Percentiles rank a stretch among this genome's conserved stretches.
Conservation (phyloP, 2,329 filamentous ascomycete genomes). For the Diaporthe eres region DNA sequence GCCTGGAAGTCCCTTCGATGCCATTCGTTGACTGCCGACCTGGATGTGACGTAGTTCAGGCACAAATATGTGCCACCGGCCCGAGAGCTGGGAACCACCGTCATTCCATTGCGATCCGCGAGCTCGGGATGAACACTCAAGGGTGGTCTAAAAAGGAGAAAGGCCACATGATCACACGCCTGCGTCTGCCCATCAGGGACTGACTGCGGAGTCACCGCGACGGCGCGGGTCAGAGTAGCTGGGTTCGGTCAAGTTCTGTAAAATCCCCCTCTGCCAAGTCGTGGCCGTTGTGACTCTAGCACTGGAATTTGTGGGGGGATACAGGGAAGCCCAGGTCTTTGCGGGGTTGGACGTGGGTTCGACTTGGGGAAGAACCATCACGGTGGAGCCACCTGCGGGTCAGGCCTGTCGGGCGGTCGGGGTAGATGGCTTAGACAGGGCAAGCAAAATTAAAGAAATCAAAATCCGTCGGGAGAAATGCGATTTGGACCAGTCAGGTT, state of each 20-base stretch:
- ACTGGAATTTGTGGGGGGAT: background rate
- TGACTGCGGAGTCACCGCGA: background rate
- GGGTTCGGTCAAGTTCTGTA: conserved; percentile 7
- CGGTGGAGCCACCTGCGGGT: conserved; percentile 15
- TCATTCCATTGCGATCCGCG: background rate
- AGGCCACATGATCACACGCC: background rate
- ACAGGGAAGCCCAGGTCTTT: conserved; percentile 23
- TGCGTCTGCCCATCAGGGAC: conserved; percentile 3
- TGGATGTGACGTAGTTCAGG: background rate
- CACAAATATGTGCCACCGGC: background rate
- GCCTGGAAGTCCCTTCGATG: background rate
- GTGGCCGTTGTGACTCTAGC: conserved; percentile 18
- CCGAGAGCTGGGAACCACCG: background rate
- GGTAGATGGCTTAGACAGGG: conserved; percentile 2
- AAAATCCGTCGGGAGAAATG: conserved; percentile 16
- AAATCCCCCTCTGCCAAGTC: conserved; percentile 9
- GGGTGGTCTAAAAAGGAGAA: background rate
- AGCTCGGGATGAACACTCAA: background rate
- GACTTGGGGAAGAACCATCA: background rate
- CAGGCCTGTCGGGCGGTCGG: conserved; percentile 12
- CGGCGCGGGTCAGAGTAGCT: conserved; percentile 6
- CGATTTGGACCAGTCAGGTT: background rate
- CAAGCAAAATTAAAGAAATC: conserved; percentile 21
- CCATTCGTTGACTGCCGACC: background rate
- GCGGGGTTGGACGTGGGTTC: conserved; percentile 6